Conservation (phyloP, 805 yeast species). For the Starmerella sirachaensis region DNA sequence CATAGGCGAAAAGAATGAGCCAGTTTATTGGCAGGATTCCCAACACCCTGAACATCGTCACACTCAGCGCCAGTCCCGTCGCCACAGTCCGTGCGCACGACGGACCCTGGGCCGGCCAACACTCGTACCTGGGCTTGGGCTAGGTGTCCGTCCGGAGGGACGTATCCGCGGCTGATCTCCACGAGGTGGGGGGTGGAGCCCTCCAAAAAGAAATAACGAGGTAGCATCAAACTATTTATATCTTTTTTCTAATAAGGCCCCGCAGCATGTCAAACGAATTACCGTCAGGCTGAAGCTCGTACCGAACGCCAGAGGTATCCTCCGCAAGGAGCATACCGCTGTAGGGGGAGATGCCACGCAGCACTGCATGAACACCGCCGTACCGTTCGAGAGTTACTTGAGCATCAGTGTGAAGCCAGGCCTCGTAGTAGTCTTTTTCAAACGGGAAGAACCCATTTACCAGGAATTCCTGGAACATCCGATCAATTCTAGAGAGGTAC, state of each 20-base stretch:
- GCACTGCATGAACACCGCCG: slow-evolving; percentile 43
- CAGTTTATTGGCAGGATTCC: slow-evolving; percentile 29
- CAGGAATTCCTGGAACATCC: slow-evolving; percentile 41
- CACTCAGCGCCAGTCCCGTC: slow-evolving; percentile 3
- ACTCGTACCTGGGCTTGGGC: too few species aligned
- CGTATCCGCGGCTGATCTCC: too few species aligned
- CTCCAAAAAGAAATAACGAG: too few species aligned
- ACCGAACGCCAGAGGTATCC: slow-evolving; percentile 42
- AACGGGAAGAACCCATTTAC: slow-evolving; percentile 57
- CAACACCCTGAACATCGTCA: slow-evolving; percentile 18
- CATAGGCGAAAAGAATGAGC: slow-evolving; percentile 27
- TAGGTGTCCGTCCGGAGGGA: too few species aligned
- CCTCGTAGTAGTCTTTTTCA: slow-evolving; percentile 55
- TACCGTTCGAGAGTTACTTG: slow-evolving; percentile 53
- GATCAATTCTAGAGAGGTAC: slow-evolving; percentile 52
- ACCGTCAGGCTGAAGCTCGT: slow-evolving; percentile 89
- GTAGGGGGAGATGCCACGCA: slow-evolving; percentile 72
- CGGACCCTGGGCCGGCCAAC: background rate
- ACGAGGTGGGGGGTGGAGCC: too few species aligned
- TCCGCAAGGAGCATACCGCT: slow-evolving; percentile 74
- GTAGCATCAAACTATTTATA: background rate
- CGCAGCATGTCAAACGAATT: slow-evolving; percentile 91
- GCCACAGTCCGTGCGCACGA: background rate
- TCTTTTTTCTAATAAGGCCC: slow-evolving; percentile 51
- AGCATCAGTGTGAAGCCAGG: slow-evolving; percentile 80